Evolutionary conservation across 352 stramenopile species (phyloP).

Genomic region (Pythium dissimile): DNA sequence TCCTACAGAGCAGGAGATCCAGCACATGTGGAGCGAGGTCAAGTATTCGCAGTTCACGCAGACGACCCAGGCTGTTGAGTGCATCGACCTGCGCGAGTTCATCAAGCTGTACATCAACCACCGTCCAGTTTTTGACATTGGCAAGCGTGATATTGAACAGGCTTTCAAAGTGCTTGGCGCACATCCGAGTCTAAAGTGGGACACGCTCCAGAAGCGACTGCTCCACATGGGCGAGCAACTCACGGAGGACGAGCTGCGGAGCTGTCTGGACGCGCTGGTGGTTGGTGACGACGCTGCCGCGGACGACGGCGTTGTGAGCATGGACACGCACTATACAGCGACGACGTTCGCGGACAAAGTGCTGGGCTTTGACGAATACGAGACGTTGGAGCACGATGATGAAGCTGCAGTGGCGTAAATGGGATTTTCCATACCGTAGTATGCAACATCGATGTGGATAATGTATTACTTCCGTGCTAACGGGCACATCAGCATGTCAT

Average conservation of each 20-base stretch:
- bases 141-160: conserved; percentile 71
- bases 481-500: too few species aligned
- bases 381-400: conserved; percentile 23
- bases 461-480: neutral
- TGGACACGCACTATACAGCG: conserved; percentile 55
- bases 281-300: conserved; percentile 27
- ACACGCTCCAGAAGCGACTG: conserved; percentile 57
- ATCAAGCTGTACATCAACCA: conserved; percentile 94
- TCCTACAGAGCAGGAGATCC: conserved; percentile 88
- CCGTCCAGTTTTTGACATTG: conserved; percentile 84
- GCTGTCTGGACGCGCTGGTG: conserved; percentile 71
- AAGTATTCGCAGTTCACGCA: conserved; percentile 80
- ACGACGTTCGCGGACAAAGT: conserved; percentile 81
- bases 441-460: neutral
- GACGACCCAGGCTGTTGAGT: conserved; percentile 66
- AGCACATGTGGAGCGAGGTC: conserved; percentile 87
- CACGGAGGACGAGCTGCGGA: conserved; percentile 75
- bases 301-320: conserved; percentile 16
- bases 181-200: conserved; percentile 47
- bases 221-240: conserved; percentile 74
- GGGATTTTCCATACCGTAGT: neutral
- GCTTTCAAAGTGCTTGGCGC: conserved; percentile 60
- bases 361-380: conserved; percentile 88
- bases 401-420: neutral
- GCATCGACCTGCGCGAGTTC: conserved; percentile 67